Evolutionary conservation across 495 filamentous ascomycete genomes (phyloP), one percentile per base, ranked within the genome.

Genomic region (Aspergillus carlsbadensis): DNA sequence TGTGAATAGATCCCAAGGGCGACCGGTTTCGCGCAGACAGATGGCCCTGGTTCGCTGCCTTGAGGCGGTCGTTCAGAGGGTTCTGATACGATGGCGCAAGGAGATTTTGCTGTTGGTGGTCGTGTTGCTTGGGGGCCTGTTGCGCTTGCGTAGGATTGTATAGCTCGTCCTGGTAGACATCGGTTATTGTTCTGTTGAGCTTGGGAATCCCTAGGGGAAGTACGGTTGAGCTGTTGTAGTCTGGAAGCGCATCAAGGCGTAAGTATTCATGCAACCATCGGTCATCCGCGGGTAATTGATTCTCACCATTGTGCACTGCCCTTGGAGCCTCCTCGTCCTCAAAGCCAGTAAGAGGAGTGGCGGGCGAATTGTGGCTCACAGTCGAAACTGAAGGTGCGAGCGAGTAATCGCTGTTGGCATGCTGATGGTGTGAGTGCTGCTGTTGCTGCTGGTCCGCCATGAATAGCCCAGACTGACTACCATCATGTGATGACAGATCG

Each of bases 171-270:
- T 84, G 78, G 63, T 88, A 91, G 26, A 89, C 80, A 65, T 96
- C 92, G 8, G 91, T 92, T 67, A 92, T 87, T 7, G 91, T 95
- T 45, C 92, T 82, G 49, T 89, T 85, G 57, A 96, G 79, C 70
- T 94, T 95, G 5, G 92, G 89, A 35, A 90, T 77, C 37, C 73
- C 72, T 29, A 77, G 70, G 49, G 70, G 66, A 76, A 63, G 43
- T 64, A 56, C 56, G 50, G 64, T 70, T 42, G 60, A 57, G 56
- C 59, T 66, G 48, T 51, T 58, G 57, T 74, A 77, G 40, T 79
- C 74, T 80, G 72, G 65, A 77, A 76, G 65, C 62, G 72, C 57
- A 71, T 81, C 76, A 67, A 65, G 54, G 54, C 65, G 84, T 86
- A 87, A 84, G 79, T 81, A 83, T 64, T 82, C 75, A 67, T 79